These are phyloP conservation scores for Aspergillus conjunctus DNA, from an alignment of 495 filamentous ascomycete species.

Conservation along the genomic window DNA sequence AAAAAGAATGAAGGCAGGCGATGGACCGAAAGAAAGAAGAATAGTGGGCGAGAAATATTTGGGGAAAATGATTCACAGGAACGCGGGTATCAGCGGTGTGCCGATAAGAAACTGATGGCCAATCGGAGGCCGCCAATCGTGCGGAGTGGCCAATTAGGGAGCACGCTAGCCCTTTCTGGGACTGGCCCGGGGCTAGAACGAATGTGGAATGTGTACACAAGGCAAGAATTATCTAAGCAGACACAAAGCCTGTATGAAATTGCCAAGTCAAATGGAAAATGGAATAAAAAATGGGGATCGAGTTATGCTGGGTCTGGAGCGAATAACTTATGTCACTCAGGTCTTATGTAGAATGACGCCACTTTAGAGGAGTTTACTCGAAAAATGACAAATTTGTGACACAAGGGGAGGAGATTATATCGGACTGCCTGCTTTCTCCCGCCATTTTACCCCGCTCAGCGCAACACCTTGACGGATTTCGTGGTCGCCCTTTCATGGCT, in stretches of 20 bases:
- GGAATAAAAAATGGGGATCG: too few relatives aligned
- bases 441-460: background rate
- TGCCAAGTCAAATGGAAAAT: too few relatives aligned
- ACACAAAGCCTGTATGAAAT: too few relatives aligned
- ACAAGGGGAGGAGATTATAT: background rate
- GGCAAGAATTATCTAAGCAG: too few relatives aligned
- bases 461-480: constrained; percentile 22
- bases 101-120: constrained; percentile 37
- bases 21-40: constrained; percentile 15
- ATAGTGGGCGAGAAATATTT: constrained; percentile 16
- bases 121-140: constrained; percentile 27
- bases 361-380: background rate
- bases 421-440: too few relatives aligned
- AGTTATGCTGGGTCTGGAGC: too few relatives aligned
- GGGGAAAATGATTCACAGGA: constrained; percentile 27
- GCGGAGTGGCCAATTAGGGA: background rate
- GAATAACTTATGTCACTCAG: background rate
- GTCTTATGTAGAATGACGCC: background rate
- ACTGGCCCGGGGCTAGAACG: too few relatives aligned
- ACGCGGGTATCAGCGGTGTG: constrained; percentile 40
- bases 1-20: constrained; percentile 16
- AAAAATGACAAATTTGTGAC: background rate
- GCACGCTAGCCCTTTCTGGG: too few relatives aligned
- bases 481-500: constrained; percentile 31
- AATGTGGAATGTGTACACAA: too few relatives aligned